Percentiles rank a stretch among this genome's conserved stretches.
phyloP scores from a whole-genome alignment of 2,329 filamentous ascomycete genomes.

The Beauveria asiatica region DNA sequence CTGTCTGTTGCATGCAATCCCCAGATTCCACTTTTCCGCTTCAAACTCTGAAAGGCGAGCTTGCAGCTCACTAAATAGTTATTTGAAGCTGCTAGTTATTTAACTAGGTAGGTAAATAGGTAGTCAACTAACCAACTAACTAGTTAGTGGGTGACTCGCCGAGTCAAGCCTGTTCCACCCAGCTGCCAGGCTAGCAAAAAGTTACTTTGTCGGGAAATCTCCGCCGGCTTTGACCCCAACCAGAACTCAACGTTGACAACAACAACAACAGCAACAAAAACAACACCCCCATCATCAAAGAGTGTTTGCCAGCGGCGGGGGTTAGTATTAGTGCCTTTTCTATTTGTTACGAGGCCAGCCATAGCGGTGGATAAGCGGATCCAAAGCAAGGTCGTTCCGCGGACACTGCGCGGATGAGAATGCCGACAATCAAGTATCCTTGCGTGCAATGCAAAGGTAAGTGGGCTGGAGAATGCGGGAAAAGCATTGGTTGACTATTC shows the following conservation, averaged over 20 bases:
- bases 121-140: background rate
- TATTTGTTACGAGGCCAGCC: background rate
- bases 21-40: background rate
- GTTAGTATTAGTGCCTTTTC: background rate
- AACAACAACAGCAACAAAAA: no score
- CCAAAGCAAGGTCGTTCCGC: background rate
- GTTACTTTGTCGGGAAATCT: conserved; percentile 9
- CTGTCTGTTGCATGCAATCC: background rate
- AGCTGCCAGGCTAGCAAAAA: background rate
- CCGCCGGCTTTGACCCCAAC: conserved; percentile 3
- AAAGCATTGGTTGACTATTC: conserved; percentile 3
- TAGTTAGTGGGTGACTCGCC: background rate
- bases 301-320: background rate
- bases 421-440: conserved; percentile 17
- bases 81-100: no score
- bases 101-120: no score
- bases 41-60: background rate
- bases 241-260: background rate
- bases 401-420: background rate
- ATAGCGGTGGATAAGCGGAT: background rate
- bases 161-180: background rate
- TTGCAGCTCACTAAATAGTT: background rate
- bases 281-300: background rate
- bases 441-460: conserved; percentile 19
- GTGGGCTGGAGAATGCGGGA: background rate